phyloP scores from a whole-genome alignment of 331 rosid genomes.

The Prunus yedoensis region DNA sequence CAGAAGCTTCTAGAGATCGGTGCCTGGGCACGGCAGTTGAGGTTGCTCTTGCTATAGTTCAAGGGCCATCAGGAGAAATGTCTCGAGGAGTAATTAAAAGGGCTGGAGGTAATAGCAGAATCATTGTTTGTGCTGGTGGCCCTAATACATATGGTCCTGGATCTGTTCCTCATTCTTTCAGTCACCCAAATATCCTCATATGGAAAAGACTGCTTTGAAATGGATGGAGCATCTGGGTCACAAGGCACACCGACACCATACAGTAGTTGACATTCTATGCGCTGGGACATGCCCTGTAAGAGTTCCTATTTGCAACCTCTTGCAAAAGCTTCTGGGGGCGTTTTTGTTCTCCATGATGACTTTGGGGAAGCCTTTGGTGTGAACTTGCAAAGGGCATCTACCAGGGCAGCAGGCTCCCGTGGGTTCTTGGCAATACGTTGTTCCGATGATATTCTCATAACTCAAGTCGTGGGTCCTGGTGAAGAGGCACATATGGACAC shows the following conservation, averaged over 20 bases:
- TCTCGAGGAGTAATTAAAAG: constrained; percentile 87
- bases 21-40: constrained; percentile 95
- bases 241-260: constrained; percentile 74
- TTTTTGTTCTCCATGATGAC: constrained; percentile 94
- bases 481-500: constrained; percentile 93
- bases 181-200: constrained; percentile 90
- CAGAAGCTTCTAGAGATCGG: constrained; percentile 95
- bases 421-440: constrained; percentile 89
- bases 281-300: constrained; percentile 99
- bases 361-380: constrained; percentile 99
- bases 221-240: constrained; percentile 94
- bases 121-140: constrained; percentile 94
- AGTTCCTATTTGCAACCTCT: constrained; percentile 95
- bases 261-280: constrained; percentile 83
- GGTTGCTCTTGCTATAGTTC: constrained; percentile 93
- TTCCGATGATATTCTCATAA: constrained; percentile 81
- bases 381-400: constrained; percentile 91
- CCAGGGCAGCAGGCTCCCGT: constrained; percentile 92
- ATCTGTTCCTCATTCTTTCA: constrained; percentile 86
- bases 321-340: constrained; percentile 94
- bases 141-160: constrained; percentile 97
- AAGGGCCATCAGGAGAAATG: constrained; percentile 93
- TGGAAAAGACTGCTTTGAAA: constrained; percentile 87
- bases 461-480: constrained; percentile 98
- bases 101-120: constrained; percentile 85